Evolutionary conservation across 306 rosid species (phyloP).

Genomic region (Prunus mongolica): DNA sequence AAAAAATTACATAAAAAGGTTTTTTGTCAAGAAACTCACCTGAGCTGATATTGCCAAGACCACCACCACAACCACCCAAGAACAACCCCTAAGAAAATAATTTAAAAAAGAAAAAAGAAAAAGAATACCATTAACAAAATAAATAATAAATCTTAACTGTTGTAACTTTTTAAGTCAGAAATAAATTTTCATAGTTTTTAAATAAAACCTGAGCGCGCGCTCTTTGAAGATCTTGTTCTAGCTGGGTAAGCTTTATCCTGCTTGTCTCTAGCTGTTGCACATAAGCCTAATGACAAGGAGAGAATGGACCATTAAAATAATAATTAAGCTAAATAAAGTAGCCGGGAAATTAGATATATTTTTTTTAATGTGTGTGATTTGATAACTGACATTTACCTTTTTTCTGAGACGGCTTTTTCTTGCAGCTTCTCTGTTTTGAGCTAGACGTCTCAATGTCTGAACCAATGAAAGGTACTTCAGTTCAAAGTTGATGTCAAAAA

Average conservation of each 20-base stretch:
- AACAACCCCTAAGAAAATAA: constrained; percentile 53
- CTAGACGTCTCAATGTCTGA: constrained; percentile 86
- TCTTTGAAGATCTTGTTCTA: constrained; percentile 89
- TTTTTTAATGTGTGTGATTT: neutral
- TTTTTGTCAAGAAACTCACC: constrained; percentile 39
- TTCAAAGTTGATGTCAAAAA: neutral
- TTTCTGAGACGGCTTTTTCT: constrained; percentile 90
- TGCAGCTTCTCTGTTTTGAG: constrained; percentile 98
- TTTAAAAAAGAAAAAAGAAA: neutral
- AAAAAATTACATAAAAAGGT: neutral
- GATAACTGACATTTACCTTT: constrained; percentile 50
- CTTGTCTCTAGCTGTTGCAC: constrained; percentile 89
- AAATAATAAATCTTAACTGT: neutral
- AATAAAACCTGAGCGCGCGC: constrained; percentile 77
- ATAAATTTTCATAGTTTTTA: neutral
- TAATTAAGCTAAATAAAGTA: neutral
- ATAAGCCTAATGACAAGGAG: constrained; percentile 54
- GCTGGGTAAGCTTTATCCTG: constrained; percentile 73
- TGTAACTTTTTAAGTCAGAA: neutral
- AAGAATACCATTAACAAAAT: neutral
- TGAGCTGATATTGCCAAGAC: constrained; percentile 65
- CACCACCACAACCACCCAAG: constrained; percentile 59
- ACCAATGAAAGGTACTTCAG: neutral
- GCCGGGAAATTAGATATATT: too few relatives aligned
- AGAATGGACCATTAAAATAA: neutral